Conservation (phyloP, 2,329 filamentous ascomycete genomes). For the Stemphylium vesicarium region DNA sequence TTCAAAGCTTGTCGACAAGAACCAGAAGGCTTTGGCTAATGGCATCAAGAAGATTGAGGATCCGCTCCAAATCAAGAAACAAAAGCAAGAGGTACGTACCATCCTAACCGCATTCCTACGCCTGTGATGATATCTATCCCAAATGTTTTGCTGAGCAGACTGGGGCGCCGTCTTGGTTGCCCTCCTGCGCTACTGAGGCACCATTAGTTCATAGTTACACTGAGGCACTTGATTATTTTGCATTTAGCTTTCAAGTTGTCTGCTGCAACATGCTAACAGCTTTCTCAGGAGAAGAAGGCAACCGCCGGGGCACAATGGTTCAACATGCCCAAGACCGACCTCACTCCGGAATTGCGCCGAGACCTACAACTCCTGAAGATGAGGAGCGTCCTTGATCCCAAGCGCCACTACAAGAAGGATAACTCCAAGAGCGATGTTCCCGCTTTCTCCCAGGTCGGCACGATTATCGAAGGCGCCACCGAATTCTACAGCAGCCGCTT, state of each 20-base stretch:
- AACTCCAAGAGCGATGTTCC: constrained; percentile 72
- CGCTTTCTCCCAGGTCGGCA: constrained; percentile 86
- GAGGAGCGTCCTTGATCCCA: constrained; percentile 86
- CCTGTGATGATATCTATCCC: constrained; percentile 80
- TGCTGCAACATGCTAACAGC: constrained; percentile 26
- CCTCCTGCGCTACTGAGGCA: constrained; percentile 73
- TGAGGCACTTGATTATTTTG: constrained; percentile 55
- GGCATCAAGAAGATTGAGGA: constrained; percentile 62
- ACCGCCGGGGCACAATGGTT: constrained; percentile 86
- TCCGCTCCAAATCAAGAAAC: constrained; percentile 55
- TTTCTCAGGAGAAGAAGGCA: constrained; percentile 61
- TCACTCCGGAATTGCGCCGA: constrained; percentile 84
- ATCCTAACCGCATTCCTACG: constrained; percentile 12
- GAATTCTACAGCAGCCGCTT: constrained; percentile 85
- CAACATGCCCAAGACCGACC: constrained; percentile 80
- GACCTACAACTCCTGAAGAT: constrained; percentile 90
- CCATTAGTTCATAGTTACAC: constrained; percentile 77
- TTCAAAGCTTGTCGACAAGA: constrained; percentile 56
- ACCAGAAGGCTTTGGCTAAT: constrained; percentile 56
- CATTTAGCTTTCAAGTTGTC: constrained; percentile 13
- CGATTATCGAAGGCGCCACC: constrained; percentile 84
- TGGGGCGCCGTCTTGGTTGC: constrained; percentile 79
- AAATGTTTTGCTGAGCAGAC: constrained; percentile 74
- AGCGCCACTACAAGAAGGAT: constrained; percentile 91
- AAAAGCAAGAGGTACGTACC: constrained; percentile 58